Conservation (phyloP, 1,284 basidiomycete species). For the Hypsizygus ulmarius region DNA sequence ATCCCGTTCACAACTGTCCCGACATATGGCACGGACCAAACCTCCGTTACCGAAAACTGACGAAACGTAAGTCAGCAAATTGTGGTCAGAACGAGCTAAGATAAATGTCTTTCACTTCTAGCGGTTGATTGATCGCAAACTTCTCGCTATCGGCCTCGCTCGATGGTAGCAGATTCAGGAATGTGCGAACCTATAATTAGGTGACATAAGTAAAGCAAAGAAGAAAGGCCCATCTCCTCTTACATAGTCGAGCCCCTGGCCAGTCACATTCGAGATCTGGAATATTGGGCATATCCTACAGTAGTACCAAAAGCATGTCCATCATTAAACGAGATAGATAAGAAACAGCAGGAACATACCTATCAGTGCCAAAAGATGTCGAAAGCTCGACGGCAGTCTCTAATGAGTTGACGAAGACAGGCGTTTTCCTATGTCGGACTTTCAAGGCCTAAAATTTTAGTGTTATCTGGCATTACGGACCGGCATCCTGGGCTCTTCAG, state of each 20-base stretch:
- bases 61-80: constrained; percentile 5
- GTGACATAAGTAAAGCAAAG: too few species aligned
- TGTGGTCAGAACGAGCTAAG: neutral
- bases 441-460: neutral
- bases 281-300: constrained; percentile 88
- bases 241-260: constrained; percentile 82
- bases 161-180: constrained; percentile 83
- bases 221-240: constrained; percentile 22
- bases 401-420: constrained; percentile 71
- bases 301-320: constrained; percentile 1
- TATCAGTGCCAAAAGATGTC: constrained; percentile 67
- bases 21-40: constrained; percentile 91
- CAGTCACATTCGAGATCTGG: constrained; percentile 93
- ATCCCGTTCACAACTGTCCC: constrained; percentile 96
- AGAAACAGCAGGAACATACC: constrained; percentile 37
- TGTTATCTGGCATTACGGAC: constrained; percentile 34
- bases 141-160: constrained; percentile 80
- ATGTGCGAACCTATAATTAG: constrained; percentile 62
- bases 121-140: constrained; percentile 80
- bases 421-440: constrained; percentile 55
- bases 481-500: constrained; percentile 92
- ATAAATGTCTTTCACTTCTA: constrained; percentile 59
- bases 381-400: constrained; percentile 81
- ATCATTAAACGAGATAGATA: neutral
- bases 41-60: constrained; percentile 79